Evolutionary conservation across 2,329 filamentous ascomycete genomes (phyloP), one percentile per base, ranked within the genome.

Genomic region (Fusarium paranaense): DNA sequence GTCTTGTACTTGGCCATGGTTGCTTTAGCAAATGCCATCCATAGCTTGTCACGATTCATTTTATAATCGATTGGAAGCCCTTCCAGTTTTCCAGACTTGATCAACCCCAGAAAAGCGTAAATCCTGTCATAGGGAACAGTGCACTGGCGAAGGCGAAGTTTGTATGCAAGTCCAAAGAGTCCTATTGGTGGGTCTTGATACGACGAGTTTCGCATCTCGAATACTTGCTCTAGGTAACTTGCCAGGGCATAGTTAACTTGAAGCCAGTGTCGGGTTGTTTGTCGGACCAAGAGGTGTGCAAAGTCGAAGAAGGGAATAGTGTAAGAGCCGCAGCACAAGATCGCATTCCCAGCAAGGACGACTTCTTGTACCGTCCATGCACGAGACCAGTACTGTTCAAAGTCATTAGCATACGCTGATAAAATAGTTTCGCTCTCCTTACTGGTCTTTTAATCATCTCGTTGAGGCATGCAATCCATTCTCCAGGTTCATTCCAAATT

Each of bases 291-390:
- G 18, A 69, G 40, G 7, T 13, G 63, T 11, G 58, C 63, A 59
- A 69, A 69, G 27, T 66, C 67, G 42, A 69, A 69, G 35, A 69
- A 69, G 7, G 63, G 63, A 9, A 63, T 45, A 3, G 13, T 60
- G 27, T 67, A 27, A 30, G 63, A 9, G 3, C 67, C 67, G 22
- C 64, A 69, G 20, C 50, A 62, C 3, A 69, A 35, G 35, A 66
- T 3, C 2, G 67, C 67, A 16, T 13, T 27, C 18, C 27, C 11
- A 30, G 67, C 14, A 54, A 69, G 63, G 33, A 69, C 67, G 38
- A 69, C 63, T 56, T 66, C 67, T 33, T 69, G 67, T 1, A 66
- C 67, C 9, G 63, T 69, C 67, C 67, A 69, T 2, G 67, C 58
- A 4, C 67, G 42, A 56, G 42, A 62, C 67, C 67, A 69, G 6